Conservation (phyloP, 1,284 basidiomycete genomes). For the Ceratobasidium sp. region DNA sequence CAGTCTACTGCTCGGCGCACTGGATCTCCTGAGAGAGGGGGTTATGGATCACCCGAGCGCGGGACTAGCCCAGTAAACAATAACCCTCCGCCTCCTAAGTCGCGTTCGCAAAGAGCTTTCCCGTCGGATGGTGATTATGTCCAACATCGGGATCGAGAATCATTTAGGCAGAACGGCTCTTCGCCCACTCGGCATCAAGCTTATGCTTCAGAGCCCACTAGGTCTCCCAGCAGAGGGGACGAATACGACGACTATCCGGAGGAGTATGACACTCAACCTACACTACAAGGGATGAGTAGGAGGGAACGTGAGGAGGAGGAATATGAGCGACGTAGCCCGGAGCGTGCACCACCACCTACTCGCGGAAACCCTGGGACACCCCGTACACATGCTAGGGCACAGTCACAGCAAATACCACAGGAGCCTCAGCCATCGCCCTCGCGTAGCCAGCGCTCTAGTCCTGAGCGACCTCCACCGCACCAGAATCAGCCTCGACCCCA, state of each 20-base stretch:
- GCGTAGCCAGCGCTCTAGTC: constrained; percentile 24
- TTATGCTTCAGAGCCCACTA: constrained; percentile 34
- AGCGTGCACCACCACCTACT: constrained; percentile 32
- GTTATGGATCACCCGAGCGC: constrained; percentile 27
- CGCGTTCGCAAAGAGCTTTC: constrained; percentile 35
- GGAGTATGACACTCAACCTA: constrained; percentile 7
- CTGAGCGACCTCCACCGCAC: constrained; percentile 13
- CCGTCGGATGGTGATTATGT: constrained; percentile 43
- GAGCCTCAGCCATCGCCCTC: constrained; percentile 27
- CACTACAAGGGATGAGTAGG: constrained; percentile 31
- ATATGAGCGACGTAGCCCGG: constrained; percentile 30
- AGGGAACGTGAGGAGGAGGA: constrained; percentile 20
- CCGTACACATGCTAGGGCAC: constrained; percentile 13
- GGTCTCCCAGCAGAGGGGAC: constrained; percentile 24
- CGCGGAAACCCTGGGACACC: constrained; percentile 17
- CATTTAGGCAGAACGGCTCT: constrained; percentile 29
- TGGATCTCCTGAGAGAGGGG: constrained; percentile 37
- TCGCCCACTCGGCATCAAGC: constrained; percentile 36
- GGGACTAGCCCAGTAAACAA: constrained; percentile 18
- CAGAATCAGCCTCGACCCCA: constrained; percentile 25
- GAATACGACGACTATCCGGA: constrained; percentile 34
- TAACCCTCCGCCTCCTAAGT: constrained; percentile 15
- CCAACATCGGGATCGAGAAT: constrained; percentile 26
- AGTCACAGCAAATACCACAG: constrained; percentile 20
- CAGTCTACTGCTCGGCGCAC: constrained; percentile 18